These are phyloP conservation scores for Clohesyomyces aquaticus DNA, from an alignment of 495 filamentous ascomycete genomes.

Conservation along the genomic window DNA sequence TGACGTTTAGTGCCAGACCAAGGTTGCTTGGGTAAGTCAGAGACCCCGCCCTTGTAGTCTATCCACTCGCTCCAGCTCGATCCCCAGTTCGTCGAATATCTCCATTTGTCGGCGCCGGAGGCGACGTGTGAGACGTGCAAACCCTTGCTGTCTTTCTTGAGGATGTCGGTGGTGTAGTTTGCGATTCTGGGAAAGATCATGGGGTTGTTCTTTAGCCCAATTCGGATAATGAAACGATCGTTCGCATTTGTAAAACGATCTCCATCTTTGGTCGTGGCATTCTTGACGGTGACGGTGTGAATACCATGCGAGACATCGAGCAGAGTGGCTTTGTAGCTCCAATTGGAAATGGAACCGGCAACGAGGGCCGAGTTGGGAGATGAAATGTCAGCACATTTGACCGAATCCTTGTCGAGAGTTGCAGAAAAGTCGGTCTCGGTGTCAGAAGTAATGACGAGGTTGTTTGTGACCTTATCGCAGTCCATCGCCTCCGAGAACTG, in stretches of 20 bases:
- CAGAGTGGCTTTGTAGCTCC: slow-evolving; percentile 60
- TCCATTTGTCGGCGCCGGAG: slow-evolving; percentile 65
- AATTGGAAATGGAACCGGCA: slow-evolving; percentile 59
- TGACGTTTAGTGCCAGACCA: slow-evolving; percentile 68
- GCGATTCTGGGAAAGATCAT: slow-evolving; percentile 61
- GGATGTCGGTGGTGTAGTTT: slow-evolving; percentile 62
- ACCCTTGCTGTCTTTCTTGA: slow-evolving; percentile 49
- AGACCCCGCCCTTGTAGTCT: slow-evolving; percentile 55
- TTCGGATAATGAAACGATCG: slow-evolving; percentile 61
- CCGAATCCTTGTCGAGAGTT: slow-evolving; percentile 49
- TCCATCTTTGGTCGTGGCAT: slow-evolving; percentile 54
- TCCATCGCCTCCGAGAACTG: slow-evolving; percentile 68
- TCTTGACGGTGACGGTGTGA: slow-evolving; percentile 63
- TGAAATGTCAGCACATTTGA: slow-evolving; percentile 51
- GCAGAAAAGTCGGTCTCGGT: slow-evolving; percentile 52
- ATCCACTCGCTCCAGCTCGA: slow-evolving; percentile 64
- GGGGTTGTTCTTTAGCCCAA: slow-evolving; percentile 61
- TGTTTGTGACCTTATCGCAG: slow-evolving; percentile 56
- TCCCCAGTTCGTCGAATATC: slow-evolving; percentile 67
- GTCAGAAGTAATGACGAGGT: slow-evolving; percentile 56
- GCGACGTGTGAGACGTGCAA: slow-evolving; percentile 63
- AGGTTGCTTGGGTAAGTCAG: slow-evolving; percentile 51
- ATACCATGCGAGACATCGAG: slow-evolving; percentile 66
- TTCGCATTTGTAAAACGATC: slow-evolving; percentile 52
- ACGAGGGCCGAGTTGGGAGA: slow-evolving; percentile 34